phyloP scores from a whole-genome alignment of 352 stramenopile genomes.

The Globisporangium acanthophoron region DNA sequence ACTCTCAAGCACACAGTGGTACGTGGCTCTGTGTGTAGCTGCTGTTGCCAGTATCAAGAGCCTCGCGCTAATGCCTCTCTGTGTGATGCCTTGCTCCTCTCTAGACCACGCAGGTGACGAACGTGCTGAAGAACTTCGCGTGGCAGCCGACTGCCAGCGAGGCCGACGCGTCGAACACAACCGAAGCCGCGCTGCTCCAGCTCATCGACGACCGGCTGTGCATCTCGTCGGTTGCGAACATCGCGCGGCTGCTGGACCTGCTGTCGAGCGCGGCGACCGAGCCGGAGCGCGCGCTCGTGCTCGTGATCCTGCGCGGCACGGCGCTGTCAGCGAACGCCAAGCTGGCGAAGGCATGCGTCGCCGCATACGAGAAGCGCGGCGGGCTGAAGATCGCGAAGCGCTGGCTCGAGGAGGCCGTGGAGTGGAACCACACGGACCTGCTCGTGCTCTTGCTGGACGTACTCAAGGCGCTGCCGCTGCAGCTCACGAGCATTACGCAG shows the following conservation, averaged over 20 bases:
- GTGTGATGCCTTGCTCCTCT: not conserved
- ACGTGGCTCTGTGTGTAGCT: not conserved
- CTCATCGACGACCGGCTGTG: slow-evolving; percentile 57
- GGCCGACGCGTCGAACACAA: slow-evolving; percentile 24
- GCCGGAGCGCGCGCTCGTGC: slow-evolving; percentile 58
- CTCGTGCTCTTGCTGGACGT: slow-evolving; percentile 78
- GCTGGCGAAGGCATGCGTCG: slow-evolving; percentile 48
- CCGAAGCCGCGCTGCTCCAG: slow-evolving; percentile 40
- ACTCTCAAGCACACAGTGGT: not conserved
- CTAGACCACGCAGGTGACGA: slow-evolving; percentile 9
- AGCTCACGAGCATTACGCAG: slow-evolving; percentile 85
- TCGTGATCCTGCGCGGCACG: slow-evolving; percentile 67
- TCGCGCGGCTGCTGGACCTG: slow-evolving; percentile 56
- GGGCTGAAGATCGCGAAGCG: slow-evolving; percentile 68
- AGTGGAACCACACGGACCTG: slow-evolving; percentile 78
- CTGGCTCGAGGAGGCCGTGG: slow-evolving; percentile 73
- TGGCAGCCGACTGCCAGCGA: slow-evolving; percentile 16
- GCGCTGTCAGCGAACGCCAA: slow-evolving; percentile 48
- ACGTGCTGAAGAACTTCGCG: slow-evolving; percentile 26
- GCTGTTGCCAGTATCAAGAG: not conserved
- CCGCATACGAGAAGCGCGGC: slow-evolving; percentile 63
- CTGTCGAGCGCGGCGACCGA: slow-evolving; percentile 59
- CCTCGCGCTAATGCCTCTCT: not conserved
- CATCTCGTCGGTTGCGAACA: slow-evolving; percentile 38
- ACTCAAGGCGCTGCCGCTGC: slow-evolving; percentile 71